These are phyloP conservation scores for Escovopsis sp. DNA, from an alignment of 2,329 filamentous ascomycete genomes.

Conservation along the genomic window DNA sequence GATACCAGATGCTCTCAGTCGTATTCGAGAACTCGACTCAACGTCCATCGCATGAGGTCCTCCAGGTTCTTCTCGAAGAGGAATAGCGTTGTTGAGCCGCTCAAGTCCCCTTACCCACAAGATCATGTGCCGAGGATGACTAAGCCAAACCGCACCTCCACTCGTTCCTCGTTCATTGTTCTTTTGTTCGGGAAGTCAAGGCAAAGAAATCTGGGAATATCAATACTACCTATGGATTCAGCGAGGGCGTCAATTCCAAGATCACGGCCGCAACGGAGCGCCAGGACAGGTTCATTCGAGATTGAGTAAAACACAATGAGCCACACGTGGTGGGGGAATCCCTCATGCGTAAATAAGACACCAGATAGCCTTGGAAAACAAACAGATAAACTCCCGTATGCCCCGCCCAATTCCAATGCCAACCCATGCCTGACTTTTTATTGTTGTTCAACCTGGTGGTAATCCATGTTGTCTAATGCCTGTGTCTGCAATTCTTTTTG, in stretches of 20 bases:
- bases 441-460: not conserved
- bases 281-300: conserved; percentile 9
- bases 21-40: too few species aligned
- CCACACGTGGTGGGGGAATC: conserved; percentile 18
- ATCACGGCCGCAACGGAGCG: not conserved
- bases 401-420: conserved; percentile 14
- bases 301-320: conserved; percentile 20
- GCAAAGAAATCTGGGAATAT: too few species aligned
- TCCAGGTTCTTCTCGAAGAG: too few species aligned
- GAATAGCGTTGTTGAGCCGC: too few species aligned
- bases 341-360: conserved; percentile 26
- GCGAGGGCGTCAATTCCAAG: too few species aligned
- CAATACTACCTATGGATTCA: too few species aligned
- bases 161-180: too few species aligned
- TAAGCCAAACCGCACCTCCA: too few species aligned
- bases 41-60: too few species aligned
- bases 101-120: not conserved
- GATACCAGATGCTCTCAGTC: too few species aligned
- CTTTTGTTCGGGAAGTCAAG: too few species aligned
- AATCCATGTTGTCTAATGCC: not conserved
- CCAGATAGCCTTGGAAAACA: conserved; percentile 13
- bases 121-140: conserved; percentile 1
- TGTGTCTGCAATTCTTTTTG: too few species aligned
- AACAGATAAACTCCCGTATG: conserved; percentile 16
- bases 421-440: conserved; percentile 9